phyloP scores from a whole-genome alignment of 108 stramenopile genomes.

The Stephanodiscus triporus region DNA sequence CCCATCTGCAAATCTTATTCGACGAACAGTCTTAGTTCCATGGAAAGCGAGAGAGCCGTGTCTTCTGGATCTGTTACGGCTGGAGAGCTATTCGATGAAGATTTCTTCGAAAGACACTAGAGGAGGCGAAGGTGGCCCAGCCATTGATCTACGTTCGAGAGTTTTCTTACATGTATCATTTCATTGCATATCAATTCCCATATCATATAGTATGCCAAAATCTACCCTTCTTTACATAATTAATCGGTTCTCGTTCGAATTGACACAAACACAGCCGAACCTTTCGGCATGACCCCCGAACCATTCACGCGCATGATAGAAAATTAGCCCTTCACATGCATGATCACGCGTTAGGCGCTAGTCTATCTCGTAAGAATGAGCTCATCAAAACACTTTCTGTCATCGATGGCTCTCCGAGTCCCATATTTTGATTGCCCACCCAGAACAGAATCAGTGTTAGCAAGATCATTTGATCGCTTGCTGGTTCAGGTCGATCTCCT shows the following conservation, averaged over 20 bases:
- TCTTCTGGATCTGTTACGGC: background rate
- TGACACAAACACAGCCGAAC: no score
- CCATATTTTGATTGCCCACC: no score
- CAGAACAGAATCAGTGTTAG: background rate
- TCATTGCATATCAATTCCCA: no score
- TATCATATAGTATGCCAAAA: no score
- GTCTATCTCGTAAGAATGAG: background rate
- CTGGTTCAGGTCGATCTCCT: conserved; percentile 65
- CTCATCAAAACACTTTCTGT: background rate
- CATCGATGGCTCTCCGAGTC: background rate
- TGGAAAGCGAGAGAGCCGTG: background rate
- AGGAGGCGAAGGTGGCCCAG: background rate
- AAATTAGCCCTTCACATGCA: background rate
- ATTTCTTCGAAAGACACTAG: background rate
- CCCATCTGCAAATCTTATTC: background rate
- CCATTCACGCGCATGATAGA: background rate
- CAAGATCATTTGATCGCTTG: conserved; percentile 37
- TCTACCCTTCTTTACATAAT: no score
- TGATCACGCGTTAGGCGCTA: background rate
- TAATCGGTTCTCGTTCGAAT: no score
- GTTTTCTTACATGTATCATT: no score
- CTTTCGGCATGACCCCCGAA: no score
- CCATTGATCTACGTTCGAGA: no score
- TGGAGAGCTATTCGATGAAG: conserved; percentile 2
- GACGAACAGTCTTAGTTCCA: background rate